Conservation (phyloP, 1,139 yeast species). For the Kurtzmaniella natalensis region DNA sequence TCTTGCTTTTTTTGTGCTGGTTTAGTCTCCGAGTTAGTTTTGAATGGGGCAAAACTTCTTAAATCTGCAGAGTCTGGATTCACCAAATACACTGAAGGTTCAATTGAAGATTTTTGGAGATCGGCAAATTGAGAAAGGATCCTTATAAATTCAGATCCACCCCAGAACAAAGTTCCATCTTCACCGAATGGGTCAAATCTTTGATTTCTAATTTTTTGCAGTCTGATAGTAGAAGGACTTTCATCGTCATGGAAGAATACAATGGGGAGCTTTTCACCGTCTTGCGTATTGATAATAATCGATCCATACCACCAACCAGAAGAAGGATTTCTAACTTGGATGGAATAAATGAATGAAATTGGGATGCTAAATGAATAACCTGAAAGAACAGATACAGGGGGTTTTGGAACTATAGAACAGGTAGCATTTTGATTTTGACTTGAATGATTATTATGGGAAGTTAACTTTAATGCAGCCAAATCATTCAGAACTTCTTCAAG, state of each 20-base stretch:
- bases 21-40: conserved; percentile 20
- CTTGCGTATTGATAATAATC: conserved; percentile 63
- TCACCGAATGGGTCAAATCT: conserved; percentile 73
- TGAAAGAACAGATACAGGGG: conserved; percentile 48
- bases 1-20: conserved; percentile 12
- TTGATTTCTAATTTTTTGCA: conserved; percentile 54
- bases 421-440: conserved; percentile 7
- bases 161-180: conserved; percentile 74
- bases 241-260: conserved; percentile 91
- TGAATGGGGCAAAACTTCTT: conserved; percentile 68
- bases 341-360: conserved; percentile 61
- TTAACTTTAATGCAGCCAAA: conserved; percentile 7
- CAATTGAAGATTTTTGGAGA: conserved; percentile 65
- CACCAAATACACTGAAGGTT: conserved; percentile 65
- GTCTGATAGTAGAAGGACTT: conserved; percentile 65
- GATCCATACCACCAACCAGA: conserved; percentile 93
- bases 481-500: conserved; percentile 23
- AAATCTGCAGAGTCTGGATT: conserved; percentile 80
- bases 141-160: conserved; percentile 73
- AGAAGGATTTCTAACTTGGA: conserved; percentile 81
- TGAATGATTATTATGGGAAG: background rate
- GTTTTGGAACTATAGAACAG: conserved; percentile 39
- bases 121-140: conserved; percentile 52
- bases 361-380: conserved; percentile 65
- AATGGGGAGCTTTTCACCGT: conserved; percentile 71